Conservation (phyloP, 2,329 filamentous ascomycete genomes). For the Diplocarpon mali region DNA sequence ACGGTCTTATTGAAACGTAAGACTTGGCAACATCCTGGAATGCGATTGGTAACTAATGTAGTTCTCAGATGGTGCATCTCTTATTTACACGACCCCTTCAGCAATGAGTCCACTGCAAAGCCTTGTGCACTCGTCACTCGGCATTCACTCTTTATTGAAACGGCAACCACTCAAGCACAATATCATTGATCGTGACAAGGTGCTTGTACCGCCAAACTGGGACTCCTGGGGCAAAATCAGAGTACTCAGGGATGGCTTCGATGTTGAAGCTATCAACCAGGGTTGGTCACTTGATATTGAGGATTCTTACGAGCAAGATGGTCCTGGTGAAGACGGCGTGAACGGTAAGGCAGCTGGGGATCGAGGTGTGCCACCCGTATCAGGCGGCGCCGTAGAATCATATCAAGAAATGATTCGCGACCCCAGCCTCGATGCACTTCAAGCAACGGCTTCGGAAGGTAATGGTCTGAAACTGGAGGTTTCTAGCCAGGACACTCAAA, state of each 20-base stretch:
- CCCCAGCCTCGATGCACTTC: conserved; percentile 52
- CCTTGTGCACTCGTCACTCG: conserved; percentile 74
- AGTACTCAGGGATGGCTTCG: conserved; percentile 81
- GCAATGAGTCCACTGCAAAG: conserved; percentile 66
- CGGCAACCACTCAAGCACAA: conserved; percentile 75
- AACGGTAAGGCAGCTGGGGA: conserved; percentile 5
- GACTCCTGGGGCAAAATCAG: conserved; percentile 97
- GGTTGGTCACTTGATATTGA: conserved; percentile 82
- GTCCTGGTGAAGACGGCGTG: conserved; percentile 23
- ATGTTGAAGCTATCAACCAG: conserved; percentile 74
- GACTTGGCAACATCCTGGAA: conserved; percentile 26
- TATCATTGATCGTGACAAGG: conserved; percentile 87
- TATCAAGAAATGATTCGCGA: conserved; percentile 76
- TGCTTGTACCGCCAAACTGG: conserved; percentile 92
- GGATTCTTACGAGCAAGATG: conserved; percentile 33
- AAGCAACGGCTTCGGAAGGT: conserved; percentile 39
- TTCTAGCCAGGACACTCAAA: conserved; percentile 62
- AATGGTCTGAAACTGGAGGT: conserved; percentile 36
- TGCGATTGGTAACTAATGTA: conserved; percentile 7
- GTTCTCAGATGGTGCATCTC: conserved; percentile 60
- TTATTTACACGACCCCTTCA: conserved; percentile 75
- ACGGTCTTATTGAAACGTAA: conserved; percentile 79
- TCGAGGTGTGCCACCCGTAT: conserved; percentile 15
- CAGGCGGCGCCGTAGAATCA: conserved; percentile 52
- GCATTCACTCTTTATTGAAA: conserved; percentile 74